These are phyloP conservation scores for Suaeda aralocaspica DNA, from an alignment of 148 eudicot genomes.

Conservation along the genomic window DNA sequence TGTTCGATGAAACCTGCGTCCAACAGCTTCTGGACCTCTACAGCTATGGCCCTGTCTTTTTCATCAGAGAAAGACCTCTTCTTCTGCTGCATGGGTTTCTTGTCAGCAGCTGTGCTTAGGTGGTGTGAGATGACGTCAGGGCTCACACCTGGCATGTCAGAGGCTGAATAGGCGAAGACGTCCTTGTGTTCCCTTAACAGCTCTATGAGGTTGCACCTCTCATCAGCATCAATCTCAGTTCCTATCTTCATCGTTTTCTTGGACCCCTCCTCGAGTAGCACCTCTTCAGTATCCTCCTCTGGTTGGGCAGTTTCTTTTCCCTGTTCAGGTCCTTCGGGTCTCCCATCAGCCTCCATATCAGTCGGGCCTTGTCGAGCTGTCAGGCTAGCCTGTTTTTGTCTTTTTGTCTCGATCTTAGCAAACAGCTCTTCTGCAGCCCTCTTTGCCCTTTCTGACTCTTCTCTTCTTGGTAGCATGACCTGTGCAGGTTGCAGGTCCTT, in stretches of 20 bases:
- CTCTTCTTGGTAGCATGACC: not conserved
- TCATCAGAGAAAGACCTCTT: not conserved
- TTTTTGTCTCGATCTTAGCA: not conserved
- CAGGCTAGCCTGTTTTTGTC: not conserved
- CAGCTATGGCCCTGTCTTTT: not conserved
- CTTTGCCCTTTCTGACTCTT: not conserved
- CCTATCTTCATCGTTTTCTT: not conserved
- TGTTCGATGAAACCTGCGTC: not conserved
- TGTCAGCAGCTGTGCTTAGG: not conserved
- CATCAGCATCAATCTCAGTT: not conserved
- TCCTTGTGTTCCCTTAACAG: not conserved
- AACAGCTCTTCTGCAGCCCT: not conserved
- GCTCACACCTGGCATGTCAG: not conserved
- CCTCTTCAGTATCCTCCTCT: not conserved
- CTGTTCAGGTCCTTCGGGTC: not conserved
- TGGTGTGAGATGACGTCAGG: not conserved
- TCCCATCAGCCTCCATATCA: no score
- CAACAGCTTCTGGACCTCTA: not conserved
- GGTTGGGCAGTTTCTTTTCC: not conserved
- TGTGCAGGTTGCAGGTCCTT: not conserved
- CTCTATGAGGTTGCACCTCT: not conserved
- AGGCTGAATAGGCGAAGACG: not conserved
- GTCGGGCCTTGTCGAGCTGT: not conserved
- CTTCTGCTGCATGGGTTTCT: not conserved
- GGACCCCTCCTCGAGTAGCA: not conserved